Evolutionary conservation across 306 rosid species (phyloP).

Genomic region (Astragalus glycyphyllos): DNA sequence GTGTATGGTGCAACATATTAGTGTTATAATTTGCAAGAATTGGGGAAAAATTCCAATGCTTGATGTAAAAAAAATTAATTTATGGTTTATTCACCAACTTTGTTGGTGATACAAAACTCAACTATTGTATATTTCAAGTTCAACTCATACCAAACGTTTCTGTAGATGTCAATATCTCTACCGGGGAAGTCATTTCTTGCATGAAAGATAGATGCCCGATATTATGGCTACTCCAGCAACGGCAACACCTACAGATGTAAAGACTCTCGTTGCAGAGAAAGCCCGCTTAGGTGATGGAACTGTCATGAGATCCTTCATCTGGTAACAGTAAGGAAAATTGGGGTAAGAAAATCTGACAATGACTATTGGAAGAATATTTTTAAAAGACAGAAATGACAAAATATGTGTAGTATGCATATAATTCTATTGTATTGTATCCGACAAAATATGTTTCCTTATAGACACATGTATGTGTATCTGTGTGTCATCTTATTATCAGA

Average conservation of each 20-base stretch:
- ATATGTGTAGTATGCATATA: not conserved
- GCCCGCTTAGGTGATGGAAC: slow-evolving; percentile 56
- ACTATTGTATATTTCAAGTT: slow-evolving; percentile 1
- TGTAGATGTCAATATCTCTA: slow-evolving; percentile 14
- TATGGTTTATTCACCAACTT: slow-evolving; percentile 38
- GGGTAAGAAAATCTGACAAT: slow-evolving; percentile 22
- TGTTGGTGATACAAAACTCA: slow-evolving; percentile 34
- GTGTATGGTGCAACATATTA: not conserved
- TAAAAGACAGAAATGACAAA: slow-evolving; percentile 16
- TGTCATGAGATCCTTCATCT: slow-evolving; percentile 81
- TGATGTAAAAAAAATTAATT: slow-evolving; percentile 6
- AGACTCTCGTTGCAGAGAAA: slow-evolving; percentile 51
- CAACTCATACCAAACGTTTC: slow-evolving; percentile 13
- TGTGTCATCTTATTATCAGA: not conserved
- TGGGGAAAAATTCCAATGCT: not conserved
- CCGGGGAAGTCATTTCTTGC: slow-evolving; percentile 58
- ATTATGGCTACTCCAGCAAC: slow-evolving; percentile 77
- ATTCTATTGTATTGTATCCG: too few relatives aligned
- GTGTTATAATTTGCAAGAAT: not conserved
- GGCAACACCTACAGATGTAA: slow-evolving; percentile 62
- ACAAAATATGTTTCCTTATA: too few relatives aligned
- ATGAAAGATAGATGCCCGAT: slow-evolving; percentile 75
- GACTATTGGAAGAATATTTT: slow-evolving; percentile 5
- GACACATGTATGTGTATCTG: too few relatives aligned
- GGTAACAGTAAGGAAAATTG: slow-evolving; percentile 21